Conservation (phyloP, 2,329 filamentous ascomycete genomes). For the Aspergillus sp. region DNA sequence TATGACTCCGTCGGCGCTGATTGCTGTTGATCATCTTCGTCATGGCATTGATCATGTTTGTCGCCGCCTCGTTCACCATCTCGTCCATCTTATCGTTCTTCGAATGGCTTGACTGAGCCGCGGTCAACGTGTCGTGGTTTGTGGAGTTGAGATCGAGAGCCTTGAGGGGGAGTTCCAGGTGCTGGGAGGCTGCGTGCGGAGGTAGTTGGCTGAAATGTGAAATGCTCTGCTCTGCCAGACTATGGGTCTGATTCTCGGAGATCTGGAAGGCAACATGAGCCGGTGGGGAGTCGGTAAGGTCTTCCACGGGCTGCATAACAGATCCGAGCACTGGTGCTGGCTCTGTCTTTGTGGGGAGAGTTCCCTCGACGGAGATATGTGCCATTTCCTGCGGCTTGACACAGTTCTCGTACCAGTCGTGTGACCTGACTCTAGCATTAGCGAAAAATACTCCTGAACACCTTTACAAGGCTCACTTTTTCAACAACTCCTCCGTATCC, state of each 20-base stretch:
- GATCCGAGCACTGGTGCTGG: neutral
- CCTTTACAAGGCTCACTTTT: slow-evolving; percentile 39
- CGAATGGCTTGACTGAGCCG: slow-evolving; percentile 4
- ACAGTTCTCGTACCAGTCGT: slow-evolving; percentile 34
- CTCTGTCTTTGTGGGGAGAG: neutral
- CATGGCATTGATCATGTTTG: slow-evolving; percentile 33
- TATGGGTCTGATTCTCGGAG: neutral
- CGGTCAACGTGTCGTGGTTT: slow-evolving; percentile 6
- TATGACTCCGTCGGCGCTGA: slow-evolving; percentile 20
- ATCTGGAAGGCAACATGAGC: neutral
- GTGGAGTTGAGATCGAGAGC: slow-evolving; percentile 12
- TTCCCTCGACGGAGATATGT: slow-evolving; percentile 15
- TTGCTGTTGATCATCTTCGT: slow-evolving; percentile 31
- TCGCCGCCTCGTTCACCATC: slow-evolving; percentile 28
- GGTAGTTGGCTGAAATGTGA: neutral
- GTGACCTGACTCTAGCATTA: slow-evolving; percentile 21
- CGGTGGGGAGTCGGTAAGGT: neutral
- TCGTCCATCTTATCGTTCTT: slow-evolving; percentile 17
- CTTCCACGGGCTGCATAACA: neutral
- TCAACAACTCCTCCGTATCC: slow-evolving; percentile 45
- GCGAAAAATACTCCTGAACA: neutral
- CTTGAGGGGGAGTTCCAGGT: slow-evolving; percentile 12
- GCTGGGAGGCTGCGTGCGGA: neutral
- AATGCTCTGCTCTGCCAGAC: neutral
- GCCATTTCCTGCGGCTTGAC: slow-evolving; percentile 20